Base-by-base conservation (phyloP, 495 filamentous ascomycete genomes). In the Aspergillus sclerotiicarbonarius region DNA sequence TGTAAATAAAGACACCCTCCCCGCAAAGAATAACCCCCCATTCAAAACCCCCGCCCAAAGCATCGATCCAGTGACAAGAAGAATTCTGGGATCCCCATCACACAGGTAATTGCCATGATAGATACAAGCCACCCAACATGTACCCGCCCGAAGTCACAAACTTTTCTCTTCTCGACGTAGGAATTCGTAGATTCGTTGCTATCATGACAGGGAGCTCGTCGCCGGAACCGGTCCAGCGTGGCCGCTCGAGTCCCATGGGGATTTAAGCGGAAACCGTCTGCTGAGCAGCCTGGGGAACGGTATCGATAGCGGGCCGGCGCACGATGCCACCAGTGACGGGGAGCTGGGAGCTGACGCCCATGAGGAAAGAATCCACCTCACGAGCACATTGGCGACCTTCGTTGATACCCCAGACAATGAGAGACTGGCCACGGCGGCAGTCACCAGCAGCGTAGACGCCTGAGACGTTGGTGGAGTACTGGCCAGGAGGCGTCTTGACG, bases 391-490 rank as follows among this genome's bases (percentile, higher is more conserved):
- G 89, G 62, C 94, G 89, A 67, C 94, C 94, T 80, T 99, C 94
- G 69, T 99, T 99, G 81, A 99, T 99, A 74, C 93, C 94, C 90
- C 94, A 99, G 62, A 99, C 94, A 74, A 99, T 98, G 53, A 99
- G 80, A 41, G 91, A 96, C 76, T 99, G 94, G 55, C 94, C 94
- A 71, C 94, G 86, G 51, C 93, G 88, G 76, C 95, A 98, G 76
- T 99, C 94, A 71, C 94, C 94, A 56, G 94, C 94, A 48, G 94
- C 93, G 67, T 96, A 99, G 48, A 99, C 84, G 56, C 94, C 94
- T 13, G 87, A 82, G 45, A 96, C 72, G 63, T 92, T 97, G 61
- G 95, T 97, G 58, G 80, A 82, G 67, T 98, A 99, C 56, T 90
- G 84, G 33, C 94, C 95, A 56, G 90, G 84, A 13, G 91, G 82